Conservation (phyloP, 2,329 filamentous ascomycete species). For the Bipolaris sorokiniana region DNA sequence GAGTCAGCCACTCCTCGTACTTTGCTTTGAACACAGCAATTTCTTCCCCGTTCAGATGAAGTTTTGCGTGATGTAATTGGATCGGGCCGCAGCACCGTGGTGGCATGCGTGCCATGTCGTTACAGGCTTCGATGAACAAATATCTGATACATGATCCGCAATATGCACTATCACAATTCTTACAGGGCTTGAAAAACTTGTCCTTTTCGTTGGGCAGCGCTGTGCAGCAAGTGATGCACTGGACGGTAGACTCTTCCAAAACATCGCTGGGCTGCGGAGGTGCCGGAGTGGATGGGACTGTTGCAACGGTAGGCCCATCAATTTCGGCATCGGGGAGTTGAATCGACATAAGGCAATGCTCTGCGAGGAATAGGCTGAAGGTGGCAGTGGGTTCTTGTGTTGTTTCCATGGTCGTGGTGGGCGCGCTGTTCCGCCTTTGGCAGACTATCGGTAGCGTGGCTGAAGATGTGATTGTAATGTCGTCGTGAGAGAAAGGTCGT, state of each 20-base stretch:
- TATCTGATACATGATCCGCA: slow-evolving; percentile 48
- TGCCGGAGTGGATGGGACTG: not conserved
- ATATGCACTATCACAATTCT: slow-evolving; percentile 37
- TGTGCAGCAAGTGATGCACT: slow-evolving; percentile 34
- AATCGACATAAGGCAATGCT: slow-evolving; percentile 18
- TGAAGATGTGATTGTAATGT: slow-evolving; percentile 12
- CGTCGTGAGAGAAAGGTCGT: slow-evolving; percentile 11
- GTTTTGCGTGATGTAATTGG: slow-evolving; percentile 50
- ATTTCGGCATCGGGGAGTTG: slow-evolving; percentile 4
- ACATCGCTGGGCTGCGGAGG: not conserved
- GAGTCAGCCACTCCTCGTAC: slow-evolving; percentile 57
- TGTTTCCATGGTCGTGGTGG: slow-evolving; percentile 8
- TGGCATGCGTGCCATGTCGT: slow-evolving; percentile 52
- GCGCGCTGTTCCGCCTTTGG: slow-evolving; percentile 25
- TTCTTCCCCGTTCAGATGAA: slow-evolving; percentile 47
- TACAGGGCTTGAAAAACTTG: slow-evolving; percentile 39
- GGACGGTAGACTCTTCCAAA: slow-evolving; percentile 3
- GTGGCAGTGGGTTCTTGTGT: not conserved
- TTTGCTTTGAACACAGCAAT: slow-evolving; percentile 49
- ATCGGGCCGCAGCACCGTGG: slow-evolving; percentile 55
- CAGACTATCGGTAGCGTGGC: not conserved
- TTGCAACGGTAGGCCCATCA: not conserved
- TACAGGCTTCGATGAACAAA: slow-evolving; percentile 52
- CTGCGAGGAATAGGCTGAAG: slow-evolving; percentile 13
- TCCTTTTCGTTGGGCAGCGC: slow-evolving; percentile 14